Evolutionary conservation across 2,329 filamentous ascomycete species (phyloP).

Genomic region (Thielaviopsis populi): DNA sequence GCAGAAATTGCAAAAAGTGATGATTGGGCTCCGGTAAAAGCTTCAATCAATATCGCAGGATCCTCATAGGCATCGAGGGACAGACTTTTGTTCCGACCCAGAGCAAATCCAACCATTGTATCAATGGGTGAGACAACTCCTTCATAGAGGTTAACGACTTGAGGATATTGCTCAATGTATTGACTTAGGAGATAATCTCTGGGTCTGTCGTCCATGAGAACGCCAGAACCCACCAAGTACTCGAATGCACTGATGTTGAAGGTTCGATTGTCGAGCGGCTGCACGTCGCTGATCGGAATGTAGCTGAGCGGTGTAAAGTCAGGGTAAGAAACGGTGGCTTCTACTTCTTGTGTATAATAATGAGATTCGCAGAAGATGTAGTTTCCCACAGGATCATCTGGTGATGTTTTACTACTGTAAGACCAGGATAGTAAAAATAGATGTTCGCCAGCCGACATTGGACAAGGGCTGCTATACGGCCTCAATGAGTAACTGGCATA

Average conservation of each 20-base stretch:
- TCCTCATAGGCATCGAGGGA: conserved; percentile 13
- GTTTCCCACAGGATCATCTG: conserved; percentile 20
- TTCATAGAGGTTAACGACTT: conserved; percentile 17
- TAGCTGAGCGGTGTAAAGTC: conserved; percentile 10
- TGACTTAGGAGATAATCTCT: conserved; percentile 21
- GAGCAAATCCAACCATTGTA: conserved; percentile 25
- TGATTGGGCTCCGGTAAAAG: conserved; percentile 22
- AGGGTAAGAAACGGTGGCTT: conserved; percentile 25
- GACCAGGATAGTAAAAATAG: conserved; percentile 28
- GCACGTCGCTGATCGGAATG: not conserved
- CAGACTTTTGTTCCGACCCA: conserved; percentile 19
- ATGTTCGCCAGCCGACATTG: conserved; percentile 22
- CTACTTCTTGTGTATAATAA: conserved; percentile 33
- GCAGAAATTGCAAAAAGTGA: conserved; percentile 23
- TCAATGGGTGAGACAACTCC: conserved; percentile 19
- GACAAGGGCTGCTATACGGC: conserved; percentile 15
- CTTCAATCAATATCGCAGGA: conserved; percentile 4
- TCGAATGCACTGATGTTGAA: conserved; percentile 27
- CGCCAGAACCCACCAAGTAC: conserved; percentile 23
- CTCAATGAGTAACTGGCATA: conserved; percentile 24
- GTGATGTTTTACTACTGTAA: conserved; percentile 17
- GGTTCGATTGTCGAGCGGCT: conserved; percentile 19
- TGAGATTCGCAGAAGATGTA: conserved; percentile 29
- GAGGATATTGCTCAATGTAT: conserved; percentile 21
- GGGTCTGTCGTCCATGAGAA: conserved; percentile 3